A percentile compares a stretch with the other conserved stretches of the same genome.
These are phyloP conservation scores for Lunasporangiospora selenospora DNA, from an alignment of 192 early-diverging fungal genomes.

Conservation along the genomic window DNA sequence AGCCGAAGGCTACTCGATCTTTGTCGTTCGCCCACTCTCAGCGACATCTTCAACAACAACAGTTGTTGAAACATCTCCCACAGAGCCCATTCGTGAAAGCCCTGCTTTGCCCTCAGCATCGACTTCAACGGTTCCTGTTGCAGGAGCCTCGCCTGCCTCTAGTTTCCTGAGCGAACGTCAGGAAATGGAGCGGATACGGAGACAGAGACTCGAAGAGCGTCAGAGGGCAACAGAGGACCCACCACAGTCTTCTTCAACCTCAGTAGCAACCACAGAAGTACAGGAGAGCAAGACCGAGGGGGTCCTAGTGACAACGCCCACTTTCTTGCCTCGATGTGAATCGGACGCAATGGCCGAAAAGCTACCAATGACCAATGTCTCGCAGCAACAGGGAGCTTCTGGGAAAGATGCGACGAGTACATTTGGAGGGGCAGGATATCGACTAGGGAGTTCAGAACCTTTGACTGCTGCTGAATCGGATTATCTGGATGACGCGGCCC, in stretches of 20 bases:
- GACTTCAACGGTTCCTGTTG: too few species aligned
- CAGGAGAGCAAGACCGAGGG: background rate
- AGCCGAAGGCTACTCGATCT: slow-evolving; percentile 52
- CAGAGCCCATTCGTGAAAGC: too few species aligned
- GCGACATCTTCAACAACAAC: background rate
- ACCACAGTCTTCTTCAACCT: background rate
- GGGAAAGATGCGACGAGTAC: background rate
- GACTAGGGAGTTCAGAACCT: slow-evolving; percentile 13
- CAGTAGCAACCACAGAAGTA: background rate
- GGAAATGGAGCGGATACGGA: slow-evolving; percentile 37
- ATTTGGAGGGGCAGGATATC: slow-evolving; percentile 40
- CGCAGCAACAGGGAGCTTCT: background rate
- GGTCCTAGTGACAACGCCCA: slow-evolving; percentile 11
- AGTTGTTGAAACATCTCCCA: too few species aligned
- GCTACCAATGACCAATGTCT: slow-evolving; percentile 4
- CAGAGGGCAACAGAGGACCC: slow-evolving; percentile 2
- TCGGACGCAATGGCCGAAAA: slow-evolving; percentile 16
- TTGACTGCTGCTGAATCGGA: background rate
- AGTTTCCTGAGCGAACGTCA: slow-evolving; percentile 27
- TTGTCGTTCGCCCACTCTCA: slow-evolving; percentile 40
- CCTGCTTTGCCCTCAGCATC: too few species aligned
- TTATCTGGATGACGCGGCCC: background rate
- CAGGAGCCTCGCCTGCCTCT: background rate
- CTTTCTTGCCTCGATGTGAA: slow-evolving; percentile 37
- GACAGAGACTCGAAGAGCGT: slow-evolving; percentile 30